Evolutionary conservation across 2,329 filamentous ascomycete genomes (phyloP).

Genomic region (Aspergillus niger): DNA sequence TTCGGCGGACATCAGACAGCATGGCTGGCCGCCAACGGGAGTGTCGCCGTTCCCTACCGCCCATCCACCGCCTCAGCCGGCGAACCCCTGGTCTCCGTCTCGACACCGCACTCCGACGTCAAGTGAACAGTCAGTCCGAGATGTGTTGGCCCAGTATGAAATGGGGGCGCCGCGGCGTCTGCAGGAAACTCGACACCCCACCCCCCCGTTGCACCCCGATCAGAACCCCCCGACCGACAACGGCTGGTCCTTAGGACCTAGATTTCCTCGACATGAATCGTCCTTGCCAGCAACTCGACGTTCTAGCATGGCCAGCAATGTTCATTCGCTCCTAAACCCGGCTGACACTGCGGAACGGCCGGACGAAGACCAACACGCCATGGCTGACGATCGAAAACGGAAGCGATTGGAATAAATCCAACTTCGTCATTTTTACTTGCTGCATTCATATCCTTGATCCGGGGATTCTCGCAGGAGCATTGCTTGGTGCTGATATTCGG

Average conservation of each 20-base stretch:
- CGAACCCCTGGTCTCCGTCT: constrained; percentile 67
- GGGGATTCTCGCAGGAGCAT: background rate
- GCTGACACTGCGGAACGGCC: constrained; percentile 67
- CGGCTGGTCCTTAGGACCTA: constrained; percentile 56
- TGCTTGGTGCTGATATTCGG: background rate
- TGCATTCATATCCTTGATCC: background rate
- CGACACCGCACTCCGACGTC: constrained; percentile 55
- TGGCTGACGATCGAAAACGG: constrained; percentile 62
- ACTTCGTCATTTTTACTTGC: too few relatives aligned
- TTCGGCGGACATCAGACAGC: constrained; percentile 89
- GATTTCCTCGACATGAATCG: constrained; percentile 42
- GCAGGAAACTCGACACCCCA: constrained; percentile 51
- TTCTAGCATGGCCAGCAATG: constrained; percentile 71
- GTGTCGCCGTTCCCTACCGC: constrained; percentile 69
- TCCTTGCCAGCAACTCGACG: constrained; percentile 63
- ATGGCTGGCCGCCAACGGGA: constrained; percentile 67
- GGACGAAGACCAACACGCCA: constrained; percentile 61
- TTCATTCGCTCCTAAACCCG: constrained; percentile 67
- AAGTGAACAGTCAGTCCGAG: constrained; percentile 64
- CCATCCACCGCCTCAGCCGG: constrained; percentile 62
- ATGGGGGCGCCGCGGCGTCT: constrained; percentile 57
- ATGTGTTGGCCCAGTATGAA: constrained; percentile 67
- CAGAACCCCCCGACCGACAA: constrained; percentile 56
- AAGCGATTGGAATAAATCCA: constrained; percentile 55
- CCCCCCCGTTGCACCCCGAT: constrained; percentile 54